Base-by-base conservation (phyloP, 768 basidiomycete species). In the Trametes cubensis region DNA sequence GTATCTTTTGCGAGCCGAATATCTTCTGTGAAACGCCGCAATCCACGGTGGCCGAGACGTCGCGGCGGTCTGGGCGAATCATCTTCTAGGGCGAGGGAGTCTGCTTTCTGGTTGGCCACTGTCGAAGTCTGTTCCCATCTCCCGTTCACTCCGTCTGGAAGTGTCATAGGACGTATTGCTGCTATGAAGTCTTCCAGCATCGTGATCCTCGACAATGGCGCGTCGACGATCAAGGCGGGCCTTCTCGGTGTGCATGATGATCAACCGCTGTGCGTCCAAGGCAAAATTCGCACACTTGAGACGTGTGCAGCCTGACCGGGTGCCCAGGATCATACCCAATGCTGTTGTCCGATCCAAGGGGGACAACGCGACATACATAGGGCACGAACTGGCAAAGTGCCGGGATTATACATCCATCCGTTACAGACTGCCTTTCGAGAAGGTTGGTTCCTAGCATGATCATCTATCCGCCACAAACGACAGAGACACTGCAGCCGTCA, bases 151-250 rank as follows among this genome's bases (percentile, higher is more conserved):
- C 61, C 61, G 61, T 55, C 55, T 42, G 41, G 60, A 10, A 42
- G 21, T 26, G 15, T 23, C 18, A 15, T 11, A 50, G 30, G 39
- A 10, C 44, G 23, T 25, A 39, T 39, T 49, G 39, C 39, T 17
- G 40, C 41, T 23, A 65, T 65, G 64, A 59, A 40, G 20, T 10
- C 60, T n/a, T 45, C 51, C 38, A 41, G 46, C 38, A 58, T 50
- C 4, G 40, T 95, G 57, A 79, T 95, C 15, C 79, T 96, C 47
- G 95, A 98, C 73, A 98, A 96, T 71, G 95, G 95, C 42, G 95
- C 86, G 11, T 85, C 83, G 39, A 84, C 84, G 4, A 87, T 96
- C 73, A 98, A 97, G 71, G 83, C 83, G 28, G 90, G 92, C 1
- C 61, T 86, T 25, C 79, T 78, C 49, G 73, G 68, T 38, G 66